Evolutionary conservation across 139 green algal genomes (phyloP), one percentile per base, ranked within the genome.

Genomic region (Pleodorina starrii): DNA sequence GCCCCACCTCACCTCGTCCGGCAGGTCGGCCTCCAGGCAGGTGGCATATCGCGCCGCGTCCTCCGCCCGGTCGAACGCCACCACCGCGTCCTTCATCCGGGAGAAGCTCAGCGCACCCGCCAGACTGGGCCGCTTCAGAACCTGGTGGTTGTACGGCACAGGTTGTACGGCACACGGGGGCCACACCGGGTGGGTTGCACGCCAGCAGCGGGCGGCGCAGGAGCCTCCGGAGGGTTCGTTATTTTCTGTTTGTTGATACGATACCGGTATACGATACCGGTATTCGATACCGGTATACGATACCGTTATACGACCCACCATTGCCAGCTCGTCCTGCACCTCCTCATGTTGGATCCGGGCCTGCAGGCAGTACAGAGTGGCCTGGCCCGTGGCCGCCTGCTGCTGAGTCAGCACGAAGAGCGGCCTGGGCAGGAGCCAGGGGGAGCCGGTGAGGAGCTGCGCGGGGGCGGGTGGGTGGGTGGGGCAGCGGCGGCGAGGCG

Each of bases 371-470:
- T 96, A 96, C 29, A 89, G 79, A 5, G 71, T 75, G 3, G 89
- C 90, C 36, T 74, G 63, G n/a, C 80, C 86, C 23, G 17, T 74
- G 51, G 44, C 23, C 38, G 21, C 77, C 25, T 68, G 75, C 40
- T 46, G 76, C 57, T 90, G 71, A 0, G 93, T 77, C 10, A 97
- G 88, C 23, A 97, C 90, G 81, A 91, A 97, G 10, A 97, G 90
- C n/a, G 93, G 85, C 50, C 91, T 90, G n/a, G 94, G 92, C 48
- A 92, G 78, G 46, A 95, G 76, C 95, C 95, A 97, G 5, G 95
- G 95, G 48, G 93, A 95, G 32, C 91, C 91, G 7, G 92, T 75
- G 16, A 95, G 88, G 25, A 97, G 84, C 94, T 96, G 92, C 29
- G 72, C 40, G 44, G 1, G 72, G n/a, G n/a, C n/a, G n/a, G n/a